phyloP scores from a whole-genome alignment of 192 early-diverging fungal species.

The Backusella westeae region DNA sequence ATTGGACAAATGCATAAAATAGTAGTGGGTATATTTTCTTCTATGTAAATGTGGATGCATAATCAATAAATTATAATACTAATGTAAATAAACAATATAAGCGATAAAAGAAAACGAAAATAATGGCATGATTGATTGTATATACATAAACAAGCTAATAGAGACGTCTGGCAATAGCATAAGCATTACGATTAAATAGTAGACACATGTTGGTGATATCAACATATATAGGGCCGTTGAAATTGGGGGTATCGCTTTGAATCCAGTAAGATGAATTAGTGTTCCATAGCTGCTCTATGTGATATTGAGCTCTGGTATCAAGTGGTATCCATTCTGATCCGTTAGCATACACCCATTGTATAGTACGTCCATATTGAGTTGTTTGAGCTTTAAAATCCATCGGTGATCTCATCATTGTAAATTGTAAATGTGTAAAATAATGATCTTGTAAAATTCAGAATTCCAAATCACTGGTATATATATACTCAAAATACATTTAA shows the following conservation, averaged over 20 bases:
- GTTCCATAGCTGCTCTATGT: neutral
- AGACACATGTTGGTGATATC: neutral
- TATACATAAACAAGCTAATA: neutral
- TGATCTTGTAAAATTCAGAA: neutral
- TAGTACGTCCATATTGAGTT: neutral
- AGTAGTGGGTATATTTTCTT: neutral
- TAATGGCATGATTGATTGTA: neutral
- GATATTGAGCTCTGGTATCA: neutral
- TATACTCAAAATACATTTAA: neutral
- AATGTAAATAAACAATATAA: neutral
- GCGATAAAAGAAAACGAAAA: neutral
- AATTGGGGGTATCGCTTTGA: neutral
- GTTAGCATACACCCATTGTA: conserved; percentile 5
- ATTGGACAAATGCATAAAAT: neutral
- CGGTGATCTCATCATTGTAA: neutral
- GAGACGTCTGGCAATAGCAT: neutral
- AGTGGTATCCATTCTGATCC: conserved; percentile 1
- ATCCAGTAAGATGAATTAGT: neutral
- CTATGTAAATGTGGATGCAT: neutral
- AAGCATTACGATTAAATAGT: neutral
- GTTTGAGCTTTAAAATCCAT: neutral
- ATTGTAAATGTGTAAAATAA: neutral
- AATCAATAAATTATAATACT: neutral
- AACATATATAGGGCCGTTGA: neutral
- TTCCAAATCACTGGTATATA: neutral